These are phyloP conservation scores for Tuctoria greenei DNA, from an alignment of 176 grass and related monocot genomes.

Conservation along the genomic window DNA sequence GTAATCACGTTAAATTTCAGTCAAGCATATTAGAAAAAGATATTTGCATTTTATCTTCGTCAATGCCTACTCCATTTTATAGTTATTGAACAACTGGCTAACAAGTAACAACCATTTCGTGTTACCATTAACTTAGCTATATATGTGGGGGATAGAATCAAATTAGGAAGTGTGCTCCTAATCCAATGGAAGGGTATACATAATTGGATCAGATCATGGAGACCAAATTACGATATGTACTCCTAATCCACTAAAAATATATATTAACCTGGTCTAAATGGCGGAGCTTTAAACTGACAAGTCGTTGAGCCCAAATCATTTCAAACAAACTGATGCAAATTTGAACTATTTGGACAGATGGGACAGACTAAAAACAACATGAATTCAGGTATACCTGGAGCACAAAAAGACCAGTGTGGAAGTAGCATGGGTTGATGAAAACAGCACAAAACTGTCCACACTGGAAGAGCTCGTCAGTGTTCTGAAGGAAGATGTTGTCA, in stretches of 20 bases:
- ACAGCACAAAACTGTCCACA: conserved; percentile 97
- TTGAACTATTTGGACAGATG: not conserved
- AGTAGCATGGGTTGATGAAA: conserved; percentile 98
- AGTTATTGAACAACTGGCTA: not conserved
- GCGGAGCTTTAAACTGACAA: not conserved
- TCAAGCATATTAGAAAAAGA: not conserved
- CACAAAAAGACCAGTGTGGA: conserved; percentile 96
- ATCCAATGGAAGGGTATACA: not conserved
- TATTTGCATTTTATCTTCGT: not conserved
- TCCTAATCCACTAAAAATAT: not conserved
- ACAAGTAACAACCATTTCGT: not conserved
- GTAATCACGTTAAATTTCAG: not conserved
- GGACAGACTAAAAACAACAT: not conserved
- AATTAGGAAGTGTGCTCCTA: not conserved
- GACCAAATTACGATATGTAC: not conserved
- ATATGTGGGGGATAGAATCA: not conserved
- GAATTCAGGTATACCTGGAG: conserved; percentile 59
- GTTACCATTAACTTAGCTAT: conserved; percentile 2
- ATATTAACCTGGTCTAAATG: not conserved
- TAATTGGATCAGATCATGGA: not conserved
- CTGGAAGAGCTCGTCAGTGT: conserved; percentile 91
- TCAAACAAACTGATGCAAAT: conserved; percentile 4
- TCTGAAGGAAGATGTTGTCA: conserved; percentile 91
- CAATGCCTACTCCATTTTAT: conserved; percentile 5
- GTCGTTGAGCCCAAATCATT: not conserved